Base-by-base conservation (phyloP, 768 basidiomycete genomes). In the Tylopilus vinaceipallidus region DNA sequence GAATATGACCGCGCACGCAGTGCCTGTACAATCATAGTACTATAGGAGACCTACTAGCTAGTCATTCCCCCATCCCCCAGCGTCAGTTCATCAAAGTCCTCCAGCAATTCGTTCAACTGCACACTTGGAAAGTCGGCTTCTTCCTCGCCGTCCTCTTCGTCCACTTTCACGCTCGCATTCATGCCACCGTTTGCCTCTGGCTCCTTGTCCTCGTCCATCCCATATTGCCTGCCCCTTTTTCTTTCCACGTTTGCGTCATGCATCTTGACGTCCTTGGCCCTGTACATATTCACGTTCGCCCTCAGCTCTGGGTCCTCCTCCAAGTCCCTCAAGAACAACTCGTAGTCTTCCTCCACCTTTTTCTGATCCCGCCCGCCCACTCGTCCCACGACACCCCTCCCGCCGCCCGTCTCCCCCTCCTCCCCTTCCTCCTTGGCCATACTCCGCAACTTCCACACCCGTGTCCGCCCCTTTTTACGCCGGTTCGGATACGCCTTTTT, bases 311-410 rank as follows among this genome's bases (percentile, higher is more conserved):
- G 85, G 70, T 98, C 95, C 67, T 98, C 95, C 69, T 97, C 94
- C 42, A 98, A 70, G 54, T 97, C 94, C 39, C 88, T 80, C 69
- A 98, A 73, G 82, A 99, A 99, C 43, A 91, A 55, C 74, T 98
- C 97, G 70, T 98, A 99, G 65, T 99, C 95, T 65, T 91, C 85
- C 58, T 98, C 94, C 50, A 98, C 91, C 75, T 94, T 93, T 73
- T 80, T 85, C 70, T 84, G 81, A 71, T 95, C 94, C 40, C 92
- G 75, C 30, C 93, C 94, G 11, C 94, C 94, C 78, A 88, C 78
- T 40, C 92, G 74, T 2, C 94, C 94, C 37, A 95, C 84, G n/a
- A 93, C 86, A 47, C 94, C 94, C 36, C 90, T 75, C 29, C 82
- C 86, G 41, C 73, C 78, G 26, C 86, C 79, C 13, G 84, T 86